phyloP scores from a whole-genome alignment of 164 flowering plant species.

The grape (Vitis vinifera) region ASM3070453v1 NC_081818.1:1204501-1205000 shows the following conservation, averaged over 20 bases:
- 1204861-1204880: not conserved
- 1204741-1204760: constrained; percentile 76
- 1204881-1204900: not conserved
- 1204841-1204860: not conserved
- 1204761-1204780: constrained; percentile 65
- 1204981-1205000: no score
- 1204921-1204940: no score
- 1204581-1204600: no score
- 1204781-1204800: constrained; percentile 93
- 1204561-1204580: not conserved
- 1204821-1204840: not conserved
- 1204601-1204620: not conserved
- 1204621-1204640: not conserved
- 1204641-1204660: not conserved
- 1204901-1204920: no score
- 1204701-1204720: constrained; percentile 64
- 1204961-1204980: no score
- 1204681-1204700: constrained; percentile 73
- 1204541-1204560: not conserved
- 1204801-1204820: constrained; percentile 68
- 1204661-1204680: constrained; percentile 71
- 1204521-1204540: no score
- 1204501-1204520: no score
- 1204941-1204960: no score
- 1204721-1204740: constrained; percentile 55